phyloP scores from a whole-genome alignment of 768 basidiomycete species.

The Tulasnella sp. region DNA sequence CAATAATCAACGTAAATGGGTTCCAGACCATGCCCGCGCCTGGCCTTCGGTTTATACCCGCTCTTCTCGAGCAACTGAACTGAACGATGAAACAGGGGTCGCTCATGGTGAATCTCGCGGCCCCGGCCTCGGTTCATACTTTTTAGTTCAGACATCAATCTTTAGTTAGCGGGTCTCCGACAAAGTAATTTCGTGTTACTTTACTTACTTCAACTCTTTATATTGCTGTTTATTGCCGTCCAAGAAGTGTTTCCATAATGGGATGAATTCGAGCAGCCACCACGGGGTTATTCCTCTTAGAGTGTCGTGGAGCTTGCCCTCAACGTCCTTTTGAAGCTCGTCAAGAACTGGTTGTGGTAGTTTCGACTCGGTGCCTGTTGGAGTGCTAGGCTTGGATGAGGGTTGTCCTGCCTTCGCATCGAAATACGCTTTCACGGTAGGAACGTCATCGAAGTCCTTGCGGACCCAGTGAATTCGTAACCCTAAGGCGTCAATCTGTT shows the following conservation, averaged over 20 bases:
- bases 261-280: neutral
- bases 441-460: neutral
- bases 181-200: neutral
- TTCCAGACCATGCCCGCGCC: neutral
- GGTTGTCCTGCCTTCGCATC: neutral
- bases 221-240: neutral
- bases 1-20: neutral
- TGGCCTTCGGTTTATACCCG: neutral
- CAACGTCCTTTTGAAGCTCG: neutral
- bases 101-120: neutral
- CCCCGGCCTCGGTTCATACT: neutral
- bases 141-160: neutral
- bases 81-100: neutral
- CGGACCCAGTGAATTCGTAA: neutral
- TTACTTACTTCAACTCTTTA: neutral
- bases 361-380: neutral
- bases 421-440: neutral
- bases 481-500: neutral
- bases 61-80: neutral
- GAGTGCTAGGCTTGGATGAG: neutral
- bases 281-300: neutral
- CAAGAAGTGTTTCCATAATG: conserved; percentile 4
- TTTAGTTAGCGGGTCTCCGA: neutral
- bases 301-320: neutral
- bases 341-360: neutral